Evolutionary conservation across 305 asterid species (phyloP).

Genomic region (Solanum aculeatissimum): DNA sequence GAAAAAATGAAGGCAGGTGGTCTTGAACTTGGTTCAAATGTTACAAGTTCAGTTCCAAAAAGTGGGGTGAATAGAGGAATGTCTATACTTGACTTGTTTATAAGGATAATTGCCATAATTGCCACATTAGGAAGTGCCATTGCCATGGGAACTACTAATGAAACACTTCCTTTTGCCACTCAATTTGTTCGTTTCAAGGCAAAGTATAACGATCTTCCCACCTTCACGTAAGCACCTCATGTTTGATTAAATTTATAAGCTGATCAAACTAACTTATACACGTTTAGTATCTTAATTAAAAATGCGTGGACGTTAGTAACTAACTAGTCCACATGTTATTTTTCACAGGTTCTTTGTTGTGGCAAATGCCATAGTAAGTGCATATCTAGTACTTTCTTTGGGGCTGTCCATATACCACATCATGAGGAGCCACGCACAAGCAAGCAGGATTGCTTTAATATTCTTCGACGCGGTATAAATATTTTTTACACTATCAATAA

Average conservation of each 20-base stretch:
- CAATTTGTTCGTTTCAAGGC: conserved; percentile 35
- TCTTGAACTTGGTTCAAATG: conserved; percentile 24
- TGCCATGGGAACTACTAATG: conserved; percentile 50
- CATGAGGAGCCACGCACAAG: conserved; percentile 35
- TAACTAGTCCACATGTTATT: neutral
- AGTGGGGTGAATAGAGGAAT: conserved; percentile 25
- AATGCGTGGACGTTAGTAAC: neutral
- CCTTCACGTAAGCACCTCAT: conserved; percentile 40
- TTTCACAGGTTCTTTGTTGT: conserved; percentile 51
- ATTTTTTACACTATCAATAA: neutral
- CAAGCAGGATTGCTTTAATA: conserved; percentile 44
- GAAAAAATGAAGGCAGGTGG: conserved; percentile 22
- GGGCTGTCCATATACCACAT: conserved; percentile 60
- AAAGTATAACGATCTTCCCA: conserved; percentile 47
- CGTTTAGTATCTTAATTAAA: neutral
- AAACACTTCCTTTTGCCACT: conserved; percentile 31
- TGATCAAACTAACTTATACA: neutral
- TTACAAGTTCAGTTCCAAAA: conserved; percentile 7
- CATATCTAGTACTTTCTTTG: conserved; percentile 59
- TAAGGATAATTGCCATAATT: conserved; percentile 46
- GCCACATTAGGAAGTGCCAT: conserved; percentile 64
- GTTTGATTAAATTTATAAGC: neutral
- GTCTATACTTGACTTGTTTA: conserved; percentile 39
- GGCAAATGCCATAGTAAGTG: conserved; percentile 44
- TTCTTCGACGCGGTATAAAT: conserved; percentile 47